These are phyloP conservation scores for Corylus avellana DNA, from an alignment of 306 rosid species.

Conservation along the genomic window DNA sequence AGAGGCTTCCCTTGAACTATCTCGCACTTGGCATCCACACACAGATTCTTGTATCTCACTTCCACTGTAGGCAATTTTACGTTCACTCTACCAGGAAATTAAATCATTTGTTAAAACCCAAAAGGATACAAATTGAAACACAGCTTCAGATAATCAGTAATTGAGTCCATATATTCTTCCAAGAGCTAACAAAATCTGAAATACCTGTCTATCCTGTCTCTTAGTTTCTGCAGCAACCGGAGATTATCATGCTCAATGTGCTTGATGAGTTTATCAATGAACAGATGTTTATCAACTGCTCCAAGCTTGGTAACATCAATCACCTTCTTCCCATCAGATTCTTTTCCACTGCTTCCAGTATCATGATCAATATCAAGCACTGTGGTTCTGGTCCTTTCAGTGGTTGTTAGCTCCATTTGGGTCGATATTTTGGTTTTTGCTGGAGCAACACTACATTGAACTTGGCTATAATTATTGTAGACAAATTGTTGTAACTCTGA, in stretches of 20 bases:
- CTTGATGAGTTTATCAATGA: conserved; percentile 52
- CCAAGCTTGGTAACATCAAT: conserved; percentile 62
- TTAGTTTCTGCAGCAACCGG: conserved; percentile 42
- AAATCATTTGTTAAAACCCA: not conserved
- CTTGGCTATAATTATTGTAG: not conserved
- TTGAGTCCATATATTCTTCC: not conserved
- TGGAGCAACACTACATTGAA: conserved; percentile 13
- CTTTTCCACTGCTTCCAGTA: conserved; percentile 19
- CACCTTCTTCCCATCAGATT: conserved; percentile 42
- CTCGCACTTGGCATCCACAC: conserved; percentile 53
- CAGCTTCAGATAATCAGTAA: not conserved
- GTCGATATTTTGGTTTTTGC: conserved; percentile 13
- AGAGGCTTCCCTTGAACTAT: conserved; percentile 65
- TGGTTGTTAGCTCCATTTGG: conserved; percentile 50
- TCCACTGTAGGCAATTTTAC: conserved; percentile 55
- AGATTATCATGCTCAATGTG: conserved; percentile 65
- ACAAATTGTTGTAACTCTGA: not conserved
- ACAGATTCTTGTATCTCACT: conserved; percentile 50
- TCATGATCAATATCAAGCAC: conserved; percentile 43
- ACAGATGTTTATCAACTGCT: conserved; percentile 51
- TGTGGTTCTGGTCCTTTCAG: conserved; percentile 49
- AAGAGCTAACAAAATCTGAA: not conserved
- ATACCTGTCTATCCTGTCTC: conserved; percentile 60
- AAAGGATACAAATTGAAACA: not conserved
- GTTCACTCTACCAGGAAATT: conserved; percentile 43